Evolutionary conservation across 2,329 filamentous ascomycete genomes (phyloP).

Genomic region (Fusarium chaquense): DNA sequence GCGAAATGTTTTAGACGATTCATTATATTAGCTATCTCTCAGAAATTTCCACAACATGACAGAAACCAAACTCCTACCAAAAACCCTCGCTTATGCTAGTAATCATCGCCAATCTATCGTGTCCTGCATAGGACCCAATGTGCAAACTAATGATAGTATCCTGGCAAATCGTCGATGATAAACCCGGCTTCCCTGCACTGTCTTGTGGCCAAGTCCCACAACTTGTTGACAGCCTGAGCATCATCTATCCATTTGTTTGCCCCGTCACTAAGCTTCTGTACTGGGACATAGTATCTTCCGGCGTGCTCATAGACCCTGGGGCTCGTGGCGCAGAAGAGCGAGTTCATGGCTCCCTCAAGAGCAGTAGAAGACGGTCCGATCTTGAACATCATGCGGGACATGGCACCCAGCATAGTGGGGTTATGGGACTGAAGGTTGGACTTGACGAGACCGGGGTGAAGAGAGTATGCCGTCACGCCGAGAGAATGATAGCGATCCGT

Average conservation of each 20-base stretch:
- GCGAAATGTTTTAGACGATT: neutral
- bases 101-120: neutral
- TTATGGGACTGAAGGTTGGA: slow-evolving; percentile 38
- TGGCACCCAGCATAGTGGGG: slow-evolving; percentile 25
- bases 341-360: slow-evolving; percentile 41
- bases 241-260: slow-evolving; percentile 42
- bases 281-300: slow-evolving; percentile 36
- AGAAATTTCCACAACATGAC: neutral
- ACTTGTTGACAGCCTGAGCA: slow-evolving; percentile 19
- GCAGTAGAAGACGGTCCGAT: slow-evolving; percentile 24
- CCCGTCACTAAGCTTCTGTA: slow-evolving; percentile 33
- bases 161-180: slow-evolving; percentile 5
- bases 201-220: slow-evolving; percentile 22
- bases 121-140: neutral
- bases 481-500: slow-evolving; percentile 35
- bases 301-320: slow-evolving; percentile 4
- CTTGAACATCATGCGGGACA: slow-evolving; percentile 34
- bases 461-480: slow-evolving; percentile 44
- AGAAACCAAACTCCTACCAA: neutral
- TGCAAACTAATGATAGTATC: neutral
- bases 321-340: slow-evolving; percentile 42
- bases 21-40: neutral
- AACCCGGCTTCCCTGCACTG: slow-evolving; percentile 27
- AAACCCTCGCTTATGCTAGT: neutral
- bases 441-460: slow-evolving; percentile 43